Evolutionary conservation across 371 early-diverging fungal genomes (phyloP).

Genomic region (Rhizomucor miehei): DNA sequence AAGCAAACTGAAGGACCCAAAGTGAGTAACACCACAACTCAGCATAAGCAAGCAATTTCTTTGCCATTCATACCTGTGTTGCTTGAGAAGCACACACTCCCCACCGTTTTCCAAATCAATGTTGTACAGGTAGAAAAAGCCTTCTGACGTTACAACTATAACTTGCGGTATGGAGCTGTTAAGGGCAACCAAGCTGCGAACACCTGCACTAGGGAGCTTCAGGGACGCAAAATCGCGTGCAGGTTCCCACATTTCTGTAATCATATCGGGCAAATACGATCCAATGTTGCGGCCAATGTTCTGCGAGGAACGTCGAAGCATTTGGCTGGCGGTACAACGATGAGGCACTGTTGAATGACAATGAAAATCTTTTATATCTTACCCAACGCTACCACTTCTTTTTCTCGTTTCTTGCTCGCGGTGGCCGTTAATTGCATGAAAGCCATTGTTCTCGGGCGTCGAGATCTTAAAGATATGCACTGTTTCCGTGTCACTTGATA

Average conservation of each 20-base stretch:
- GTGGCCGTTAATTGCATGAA: slow-evolving; percentile 4
- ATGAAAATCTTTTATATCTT: background rate
- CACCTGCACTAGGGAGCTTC: slow-evolving; percentile 81
- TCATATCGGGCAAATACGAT: slow-evolving; percentile 79
- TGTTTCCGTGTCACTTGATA: slow-evolving; percentile 92
- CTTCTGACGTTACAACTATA: slow-evolving; percentile 91
- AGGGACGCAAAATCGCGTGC: slow-evolving; percentile 91
- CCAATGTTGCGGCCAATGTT: slow-evolving; percentile 62
- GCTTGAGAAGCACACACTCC: slow-evolving; percentile 84
- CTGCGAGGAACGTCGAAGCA: slow-evolving; percentile 58
- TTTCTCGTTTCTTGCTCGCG: slow-evolving; percentile 4
- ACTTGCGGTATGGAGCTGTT: slow-evolving; percentile 77
- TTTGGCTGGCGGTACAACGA: slow-evolving; percentile 25
- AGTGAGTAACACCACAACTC: too few species aligned
- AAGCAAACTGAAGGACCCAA: too few species aligned
- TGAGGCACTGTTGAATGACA: background rate
- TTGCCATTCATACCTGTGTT: slow-evolving; percentile 47
- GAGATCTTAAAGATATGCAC: slow-evolving; percentile 93
- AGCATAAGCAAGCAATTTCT: too few species aligned
- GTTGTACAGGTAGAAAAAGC: slow-evolving; percentile 87
- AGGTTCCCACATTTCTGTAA: slow-evolving; percentile 95
- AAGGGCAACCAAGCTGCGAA: slow-evolving; percentile 80
- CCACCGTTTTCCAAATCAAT: slow-evolving; percentile 91
- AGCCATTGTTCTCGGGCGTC: background rate
- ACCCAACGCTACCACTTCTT: slow-evolving; percentile 19